A percentile compares a stretch with the other conserved stretches of the same genome.
Evolutionary conservation across 352 stramenopile species (phyloP).

Genomic region (Globisporangium radiosum): DNA sequence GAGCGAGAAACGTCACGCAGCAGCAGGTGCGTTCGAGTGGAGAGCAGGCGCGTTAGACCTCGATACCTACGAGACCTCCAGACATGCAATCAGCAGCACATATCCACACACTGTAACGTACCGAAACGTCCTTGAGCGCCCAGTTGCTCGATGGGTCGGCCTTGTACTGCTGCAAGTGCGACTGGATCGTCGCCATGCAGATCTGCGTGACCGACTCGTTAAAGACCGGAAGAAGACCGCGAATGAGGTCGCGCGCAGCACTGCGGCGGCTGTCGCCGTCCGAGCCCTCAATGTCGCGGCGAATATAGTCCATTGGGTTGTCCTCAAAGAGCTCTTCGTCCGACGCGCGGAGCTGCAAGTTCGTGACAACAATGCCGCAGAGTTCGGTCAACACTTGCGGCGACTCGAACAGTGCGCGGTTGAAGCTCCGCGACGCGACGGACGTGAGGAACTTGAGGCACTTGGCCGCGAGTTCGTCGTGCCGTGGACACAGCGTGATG

Average conservation of each 20-base stretch:
- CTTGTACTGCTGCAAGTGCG: constrained; percentile 90
- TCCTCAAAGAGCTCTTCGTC: constrained; percentile 98
- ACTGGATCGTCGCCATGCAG: constrained; percentile 87
- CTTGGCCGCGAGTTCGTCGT: constrained; percentile 94
- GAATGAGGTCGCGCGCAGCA: constrained; percentile 93
- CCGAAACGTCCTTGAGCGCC: constrained; percentile 94
- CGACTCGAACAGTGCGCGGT: constrained; percentile 86
- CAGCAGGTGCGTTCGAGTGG: too few species aligned
- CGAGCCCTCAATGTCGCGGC: constrained; percentile 96
- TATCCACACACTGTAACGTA: constrained; percentile 29
- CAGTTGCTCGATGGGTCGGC: constrained; percentile 84
- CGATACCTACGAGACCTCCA: not conserved
- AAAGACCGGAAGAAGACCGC: constrained; percentile 93
- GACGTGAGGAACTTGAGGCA: constrained; percentile 97
- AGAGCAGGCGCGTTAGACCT: not conserved
- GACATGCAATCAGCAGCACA: not conserved
- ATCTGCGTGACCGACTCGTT: constrained; percentile 92
- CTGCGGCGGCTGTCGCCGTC: constrained; percentile 95
- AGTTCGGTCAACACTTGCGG: constrained; percentile 86
- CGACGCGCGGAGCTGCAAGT: constrained; percentile 94
- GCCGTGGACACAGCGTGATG: constrained; percentile 83
- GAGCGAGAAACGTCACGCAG: not conserved
- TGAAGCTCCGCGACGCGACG: constrained; percentile 93
- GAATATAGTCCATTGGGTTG: constrained; percentile 97
- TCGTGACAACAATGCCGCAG: constrained; percentile 97